Conservation (phyloP, 1,139 yeast genomes). For the Yamadazyma atlantica region DNA sequence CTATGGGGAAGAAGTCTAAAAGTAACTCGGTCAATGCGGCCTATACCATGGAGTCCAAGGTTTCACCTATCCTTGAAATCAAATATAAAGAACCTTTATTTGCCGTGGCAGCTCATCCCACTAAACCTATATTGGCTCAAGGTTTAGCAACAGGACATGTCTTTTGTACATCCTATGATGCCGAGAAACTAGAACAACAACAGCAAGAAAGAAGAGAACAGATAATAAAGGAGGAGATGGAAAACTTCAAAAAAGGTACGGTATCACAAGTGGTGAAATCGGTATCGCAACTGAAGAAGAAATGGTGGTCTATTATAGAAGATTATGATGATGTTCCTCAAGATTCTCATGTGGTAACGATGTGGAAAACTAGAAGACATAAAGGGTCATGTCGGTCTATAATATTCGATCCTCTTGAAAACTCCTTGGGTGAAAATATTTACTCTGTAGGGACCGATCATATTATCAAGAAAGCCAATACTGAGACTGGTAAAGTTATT, state of each 20-base stretch:
- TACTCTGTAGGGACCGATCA: slow-evolving; percentile 81
- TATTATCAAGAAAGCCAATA: slow-evolving; percentile 70
- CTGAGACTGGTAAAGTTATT: slow-evolving; percentile 75
- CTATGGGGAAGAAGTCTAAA: slow-evolving; percentile 28
- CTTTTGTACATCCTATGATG: slow-evolving; percentile 55
- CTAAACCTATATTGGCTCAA: slow-evolving; percentile 57
- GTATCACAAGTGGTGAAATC: slow-evolving; percentile 28
- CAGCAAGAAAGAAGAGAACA: slow-evolving; percentile 25
- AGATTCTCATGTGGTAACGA: slow-evolving; percentile 33
- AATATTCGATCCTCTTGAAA: slow-evolving; percentile 55
- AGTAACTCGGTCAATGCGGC: slow-evolving; percentile 31
- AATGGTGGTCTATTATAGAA: slow-evolving; percentile 50
- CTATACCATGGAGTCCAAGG: slow-evolving; percentile 34
- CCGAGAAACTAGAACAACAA: slow-evolving; percentile 37
- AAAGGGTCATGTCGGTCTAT: slow-evolving; percentile 84
- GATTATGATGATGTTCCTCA: slow-evolving; percentile 32
- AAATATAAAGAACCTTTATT: slow-evolving; percentile 64
- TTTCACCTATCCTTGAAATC: slow-evolving; percentile 54
- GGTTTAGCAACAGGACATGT: slow-evolving; percentile 85
- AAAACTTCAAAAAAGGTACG: slow-evolving; percentile 30
- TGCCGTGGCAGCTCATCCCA: slow-evolving; percentile 79
- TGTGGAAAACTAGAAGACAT: slow-evolving; percentile 89
- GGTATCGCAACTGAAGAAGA: slow-evolving; percentile 39
- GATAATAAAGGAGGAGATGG: slow-evolving; percentile 19
- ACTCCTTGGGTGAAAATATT: slow-evolving; percentile 50